A percentile compares a stretch with the other conserved stretches of the same genome.
These are phyloP conservation scores for Lodderomyces beijingensis DNA, from an alignment of 1,139 yeast genomes.

Conservation along the genomic window DNA sequence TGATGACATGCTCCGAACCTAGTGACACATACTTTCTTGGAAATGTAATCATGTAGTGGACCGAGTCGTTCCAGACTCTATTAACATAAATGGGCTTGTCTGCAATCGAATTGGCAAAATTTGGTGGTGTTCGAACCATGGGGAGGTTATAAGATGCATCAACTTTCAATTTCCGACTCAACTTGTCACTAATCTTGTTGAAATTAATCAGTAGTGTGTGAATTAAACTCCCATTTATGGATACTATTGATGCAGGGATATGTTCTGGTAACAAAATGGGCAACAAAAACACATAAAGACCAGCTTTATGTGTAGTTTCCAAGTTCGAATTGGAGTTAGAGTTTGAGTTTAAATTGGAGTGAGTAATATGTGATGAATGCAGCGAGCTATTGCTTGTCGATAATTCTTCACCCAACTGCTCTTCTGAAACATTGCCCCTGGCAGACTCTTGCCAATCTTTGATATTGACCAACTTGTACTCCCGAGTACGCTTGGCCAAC, in stretches of 20 bases:
- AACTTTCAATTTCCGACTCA: slow-evolving; percentile 30
- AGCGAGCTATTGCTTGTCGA: background rate
- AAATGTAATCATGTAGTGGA: slow-evolving; percentile 73
- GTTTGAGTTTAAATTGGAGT: slow-evolving; percentile 2
- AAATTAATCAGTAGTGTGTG: slow-evolving; percentile 33
- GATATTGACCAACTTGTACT: slow-evolving; percentile 26
- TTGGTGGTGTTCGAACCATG: slow-evolving; percentile 75
- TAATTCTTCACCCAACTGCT: background rate
- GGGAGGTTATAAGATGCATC: slow-evolving; percentile 38
- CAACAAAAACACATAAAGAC: slow-evolving; percentile 73
- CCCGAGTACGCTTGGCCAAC: slow-evolving; percentile 35
- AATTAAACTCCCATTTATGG: slow-evolving; percentile 47
- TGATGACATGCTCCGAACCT: slow-evolving; percentile 57
- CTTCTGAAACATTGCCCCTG: slow-evolving; percentile 8
- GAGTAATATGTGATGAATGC: slow-evolving; percentile 1
- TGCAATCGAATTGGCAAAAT: slow-evolving; percentile 65
- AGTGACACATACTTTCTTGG: slow-evolving; percentile 73
- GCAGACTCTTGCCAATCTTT: slow-evolving; percentile 15
- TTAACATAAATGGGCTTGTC: slow-evolving; percentile 82
- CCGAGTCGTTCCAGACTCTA: slow-evolving; percentile 75
- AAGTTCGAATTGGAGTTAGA: slow-evolving; percentile 2
- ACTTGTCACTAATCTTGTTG: slow-evolving; percentile 32
- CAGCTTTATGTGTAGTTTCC: slow-evolving; percentile 47
- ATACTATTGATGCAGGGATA: slow-evolving; percentile 65
- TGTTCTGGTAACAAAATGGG: slow-evolving; percentile 68